phyloP scores from a whole-genome alignment of 352 stramenopile genomes.

The Aphanomyces cochlioides region DNA sequence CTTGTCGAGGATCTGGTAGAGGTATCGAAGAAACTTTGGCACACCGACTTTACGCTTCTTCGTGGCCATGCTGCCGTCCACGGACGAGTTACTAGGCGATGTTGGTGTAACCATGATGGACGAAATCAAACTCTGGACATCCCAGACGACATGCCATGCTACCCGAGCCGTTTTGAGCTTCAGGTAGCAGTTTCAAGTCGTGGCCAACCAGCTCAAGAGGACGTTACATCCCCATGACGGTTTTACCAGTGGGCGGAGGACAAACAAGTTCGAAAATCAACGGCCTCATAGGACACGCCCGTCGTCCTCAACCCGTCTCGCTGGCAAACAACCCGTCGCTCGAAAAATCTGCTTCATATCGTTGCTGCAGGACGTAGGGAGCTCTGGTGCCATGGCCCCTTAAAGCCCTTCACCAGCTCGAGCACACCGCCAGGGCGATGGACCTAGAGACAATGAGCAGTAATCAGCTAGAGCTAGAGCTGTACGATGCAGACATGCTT shows the following conservation, averaged over 20 bases:
- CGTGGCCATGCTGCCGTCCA: neutral
- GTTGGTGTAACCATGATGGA: neutral
- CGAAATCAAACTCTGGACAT: slow-evolving; percentile 1
- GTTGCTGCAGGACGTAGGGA: too few relatives aligned
- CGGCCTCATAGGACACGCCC: neutral
- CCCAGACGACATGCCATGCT: neutral
- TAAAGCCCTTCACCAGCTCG: too few relatives aligned
- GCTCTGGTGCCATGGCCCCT: too few relatives aligned
- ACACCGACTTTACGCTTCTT: slow-evolving; percentile 38
- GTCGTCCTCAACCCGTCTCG: too few relatives aligned
- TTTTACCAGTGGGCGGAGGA: slow-evolving; percentile 1
- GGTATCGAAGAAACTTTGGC: slow-evolving; percentile 70
- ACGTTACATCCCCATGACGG: too few relatives aligned
- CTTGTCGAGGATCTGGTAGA: slow-evolving; percentile 73
- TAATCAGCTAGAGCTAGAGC: too few relatives aligned
- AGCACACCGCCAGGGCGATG: too few relatives aligned
- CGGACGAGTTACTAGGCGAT: neutral
- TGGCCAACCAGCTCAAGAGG: neutral
- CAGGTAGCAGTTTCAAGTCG: slow-evolving; percentile 3
- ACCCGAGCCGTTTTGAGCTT: neutral
- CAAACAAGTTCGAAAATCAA: slow-evolving; percentile 6
- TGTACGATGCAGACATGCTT: too few relatives aligned
- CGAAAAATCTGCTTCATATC: too few relatives aligned
- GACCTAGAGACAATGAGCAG: too few relatives aligned
- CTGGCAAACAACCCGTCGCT: too few relatives aligned